Evolutionary conservation across 2,329 filamentous ascomycete species (phyloP), one percentile per base, ranked within the genome.

Genomic region (Neonectria magnoliae): DNA sequence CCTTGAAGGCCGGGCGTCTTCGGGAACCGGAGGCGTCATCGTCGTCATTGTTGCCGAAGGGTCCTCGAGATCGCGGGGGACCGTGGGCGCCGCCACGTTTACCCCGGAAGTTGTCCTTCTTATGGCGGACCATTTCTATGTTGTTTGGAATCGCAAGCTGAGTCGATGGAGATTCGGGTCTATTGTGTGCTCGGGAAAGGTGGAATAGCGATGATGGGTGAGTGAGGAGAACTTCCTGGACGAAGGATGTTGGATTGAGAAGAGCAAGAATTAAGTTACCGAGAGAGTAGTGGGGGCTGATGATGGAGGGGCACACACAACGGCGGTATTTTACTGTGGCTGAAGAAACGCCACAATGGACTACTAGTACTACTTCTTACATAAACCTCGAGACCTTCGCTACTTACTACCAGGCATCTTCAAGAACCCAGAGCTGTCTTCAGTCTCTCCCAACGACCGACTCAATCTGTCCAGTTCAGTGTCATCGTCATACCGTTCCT

Each of bases 101-200:
- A 76, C 92, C 91, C 77, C 91, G 88, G 76, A 90, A 88, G 72
- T 87, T 87, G 81, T 98, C 94, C 81, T 98, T 98, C 82, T 98
- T 98, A 81, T 98, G 95, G 65, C 95, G 93, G 59, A 98, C 94
- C 94, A 97, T 98, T 47, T 33, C 36, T 53, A 16, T 18, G 11
- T 36, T 52, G 48, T 65, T 54, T 59, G 6, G 18, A 42, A 5
- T 29, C 16, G 48, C 3, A 29, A 33, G 11, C 36, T 11, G n/a
- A 11, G 11, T 14, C n/a, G 18, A 33, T 18, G 4, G n/a, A 31
- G 8, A 11, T 14, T 9, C n/a, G 1, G 14, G 53, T 22, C n/a
- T 45, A 16, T n/a, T 20, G 16, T 4, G 13, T 7, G 20, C 27
- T 58, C 27, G 38, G 2, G 25, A 22, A 20, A 38, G 22, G 10